A percentile compares a stretch with the other conserved stretches of the same genome.
Conservation (phyloP, 192 early-diverging fungal species). For the Linnemannia elongata region DNA sequence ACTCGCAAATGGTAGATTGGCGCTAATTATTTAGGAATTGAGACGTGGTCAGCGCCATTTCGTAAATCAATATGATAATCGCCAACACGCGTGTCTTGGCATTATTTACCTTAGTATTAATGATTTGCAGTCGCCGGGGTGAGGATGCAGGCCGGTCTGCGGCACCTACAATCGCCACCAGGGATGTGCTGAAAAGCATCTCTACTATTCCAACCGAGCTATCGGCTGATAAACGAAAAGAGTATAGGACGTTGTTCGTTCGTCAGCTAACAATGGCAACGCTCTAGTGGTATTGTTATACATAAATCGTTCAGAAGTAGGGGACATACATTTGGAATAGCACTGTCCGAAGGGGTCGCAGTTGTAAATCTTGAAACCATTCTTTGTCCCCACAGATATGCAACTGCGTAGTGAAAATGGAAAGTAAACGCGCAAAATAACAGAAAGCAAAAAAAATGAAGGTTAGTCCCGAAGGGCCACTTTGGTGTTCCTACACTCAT, state of each 20-base stretch:
- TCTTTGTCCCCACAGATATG: slow-evolving; percentile 84
- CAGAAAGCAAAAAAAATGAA: background rate
- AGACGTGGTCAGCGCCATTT: background rate
- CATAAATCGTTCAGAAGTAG: background rate
- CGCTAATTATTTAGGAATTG: slow-evolving; percentile 56
- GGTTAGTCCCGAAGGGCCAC: background rate
- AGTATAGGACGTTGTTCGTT: background rate
- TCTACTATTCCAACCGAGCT: slow-evolving; percentile 93
- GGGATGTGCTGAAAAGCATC: slow-evolving; percentile 95
- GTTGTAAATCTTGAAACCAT: slow-evolving; percentile 95
- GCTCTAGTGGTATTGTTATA: background rate
- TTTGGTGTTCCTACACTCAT: background rate
- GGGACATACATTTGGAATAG: slow-evolving; percentile 76
- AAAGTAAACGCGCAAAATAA: background rate
- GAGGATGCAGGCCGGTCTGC: slow-evolving; percentile 89
- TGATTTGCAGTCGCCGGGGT: slow-evolving; percentile 90
- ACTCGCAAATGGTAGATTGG: slow-evolving; percentile 96
- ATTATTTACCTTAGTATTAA: slow-evolving; percentile 89
- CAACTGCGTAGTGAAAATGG: slow-evolving; percentile 65
- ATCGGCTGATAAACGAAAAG: slow-evolving; percentile 65
- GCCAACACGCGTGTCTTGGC: background rate
- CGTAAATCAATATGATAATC: background rate
- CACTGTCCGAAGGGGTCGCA: slow-evolving; percentile 96
- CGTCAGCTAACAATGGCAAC: background rate
- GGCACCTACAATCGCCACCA: slow-evolving; percentile 94